Evolutionary conservation across 371 early-diverging fungal genomes (phyloP).

Genomic region (Apophysomyces sp.): DNA sequence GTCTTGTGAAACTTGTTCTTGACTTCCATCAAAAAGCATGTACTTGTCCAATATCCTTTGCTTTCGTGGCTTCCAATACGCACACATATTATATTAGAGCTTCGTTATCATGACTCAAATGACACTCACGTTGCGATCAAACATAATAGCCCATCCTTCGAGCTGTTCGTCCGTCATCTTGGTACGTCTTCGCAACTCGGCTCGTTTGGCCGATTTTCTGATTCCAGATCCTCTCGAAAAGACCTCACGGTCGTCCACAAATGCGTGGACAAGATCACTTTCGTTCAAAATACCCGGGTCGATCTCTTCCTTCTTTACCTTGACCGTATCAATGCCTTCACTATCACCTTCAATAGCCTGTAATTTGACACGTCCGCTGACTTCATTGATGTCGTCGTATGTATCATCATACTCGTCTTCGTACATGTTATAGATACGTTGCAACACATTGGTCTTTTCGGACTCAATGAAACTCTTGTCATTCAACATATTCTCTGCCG

Average conservation of each 20-base stretch:
- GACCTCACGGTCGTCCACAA: constrained; percentile 47
- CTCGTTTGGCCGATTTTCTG: constrained; percentile 65
- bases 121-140: constrained; percentile 74
- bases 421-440: constrained; percentile 62
- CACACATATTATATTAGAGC: neutral
- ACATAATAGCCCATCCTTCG: constrained; percentile 92
- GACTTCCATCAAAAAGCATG: constrained; percentile 45
- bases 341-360: constrained; percentile 40
- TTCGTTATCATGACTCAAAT: neutral
- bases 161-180: constrained; percentile 89
- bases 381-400: constrained; percentile 77
- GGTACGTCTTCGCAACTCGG: constrained; percentile 58
- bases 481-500: constrained; percentile 44
- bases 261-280: constrained; percentile 53
- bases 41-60: constrained; percentile 62
- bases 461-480: constrained; percentile 59
- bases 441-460: constrained; percentile 61
- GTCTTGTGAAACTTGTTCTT: constrained; percentile 11
- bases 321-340: constrained; percentile 49
- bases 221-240: constrained; percentile 57
- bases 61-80: constrained; percentile 65
- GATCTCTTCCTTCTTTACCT: constrained; percentile 14
- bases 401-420: constrained; percentile 94
- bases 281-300: constrained; percentile 64
- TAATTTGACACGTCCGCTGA: constrained; percentile 54